Evolutionary conservation across 495 filamentous ascomycete genomes (phyloP), one percentile per base, ranked within the genome.

Genomic region (Neurospora discreta): DNA sequence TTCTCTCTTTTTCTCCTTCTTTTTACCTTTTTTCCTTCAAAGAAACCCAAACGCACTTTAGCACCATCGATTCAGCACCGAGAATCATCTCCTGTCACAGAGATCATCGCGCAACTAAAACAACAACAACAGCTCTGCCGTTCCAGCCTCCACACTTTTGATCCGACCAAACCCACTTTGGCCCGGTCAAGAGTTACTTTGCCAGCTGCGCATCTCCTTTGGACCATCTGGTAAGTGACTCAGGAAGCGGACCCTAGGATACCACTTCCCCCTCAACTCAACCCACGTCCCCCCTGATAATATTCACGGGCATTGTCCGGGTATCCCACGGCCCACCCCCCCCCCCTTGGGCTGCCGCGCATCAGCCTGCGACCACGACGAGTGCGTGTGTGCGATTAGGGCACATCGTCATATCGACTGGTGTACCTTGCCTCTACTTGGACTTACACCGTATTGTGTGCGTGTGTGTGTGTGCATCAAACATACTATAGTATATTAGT

Each of bases 81-180:
- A 85, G 84, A 85, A 81, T 82, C 78, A 79, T 81, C 82, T 81
- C 80, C 80, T 82, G 84, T 86, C 84, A 84, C 84, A 83, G 84
- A 79, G 83, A 83, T 81, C 79, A 80, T 85, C 84, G 84, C 82
- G 80, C n/a, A n/a, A n/a, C n/a, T n/a, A n/a, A n/a, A n/a, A n/a
- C n/a, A n/a, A 76, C 81, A 86, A 82, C 83, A 80, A 76, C 82
- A 86, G 83, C 83, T 75, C 78, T 80, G 83, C 83, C 82, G 80
- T 74, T 73, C 78, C 77, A 78, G 80, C 69, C 70, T 73, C 69
- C 41, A 69, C 75, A 18, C 75, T 77, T 80, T 83, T 80, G 77
- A 73, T 78, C 60, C 74, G 77, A 76, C 73, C 74, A 74, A 77
- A 76, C 73, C 68, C 73, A 76, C 77, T 75, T 75, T 82, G 77